Evolutionary conservation across 1,284 basidiomycete species (phyloP), one percentile per base, ranked within the genome.

Genomic region (Somion occarium): DNA sequence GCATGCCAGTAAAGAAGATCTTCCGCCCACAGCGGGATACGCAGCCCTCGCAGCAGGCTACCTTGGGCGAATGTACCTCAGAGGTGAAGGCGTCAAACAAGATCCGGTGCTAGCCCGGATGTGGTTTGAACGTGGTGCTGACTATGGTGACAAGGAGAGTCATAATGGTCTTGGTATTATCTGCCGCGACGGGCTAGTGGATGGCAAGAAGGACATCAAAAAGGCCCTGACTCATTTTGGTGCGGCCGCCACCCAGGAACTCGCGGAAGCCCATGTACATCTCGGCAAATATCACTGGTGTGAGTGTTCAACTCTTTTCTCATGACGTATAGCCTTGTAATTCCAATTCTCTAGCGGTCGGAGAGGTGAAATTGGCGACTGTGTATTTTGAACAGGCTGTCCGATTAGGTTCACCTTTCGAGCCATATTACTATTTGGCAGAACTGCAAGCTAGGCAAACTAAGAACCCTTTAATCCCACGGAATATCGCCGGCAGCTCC

Each of bases 121-220:
- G 70, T 99, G 97, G 97, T 95, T 95, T 62, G 87, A 93, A 60
- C 77, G 95, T 42, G 96, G 93, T 0, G 85, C 80, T 3, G 83
- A 85, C 50, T 78, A 84, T 63, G 86, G 85, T 26, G 93, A 98
- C 60, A 79, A 86, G 55, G 94, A 97, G 65, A 89, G 86, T 51
- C 82, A 88, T 56, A 97, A 97, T 63, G 88, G 87, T 0, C 73
- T 99, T 18, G 97, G 95, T 1, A 85, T 98, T 58, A 93, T 99
- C 57, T 88, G 86, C 70, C 78, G 94, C 43, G 94, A 99, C 63
- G 96, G 93, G 0, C 72, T 97, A 15, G 69, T 85, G 3, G 79
- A 81, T 27, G 80, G 80, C 1, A 68, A 75, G 50, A 82, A 76
- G 59, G 90, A 94, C 55, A 64, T 82, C n/a, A 76, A 78, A 63